Conservation (phyloP, 148 eudicot species). For the Chenopodium berlandieri region DNA sequence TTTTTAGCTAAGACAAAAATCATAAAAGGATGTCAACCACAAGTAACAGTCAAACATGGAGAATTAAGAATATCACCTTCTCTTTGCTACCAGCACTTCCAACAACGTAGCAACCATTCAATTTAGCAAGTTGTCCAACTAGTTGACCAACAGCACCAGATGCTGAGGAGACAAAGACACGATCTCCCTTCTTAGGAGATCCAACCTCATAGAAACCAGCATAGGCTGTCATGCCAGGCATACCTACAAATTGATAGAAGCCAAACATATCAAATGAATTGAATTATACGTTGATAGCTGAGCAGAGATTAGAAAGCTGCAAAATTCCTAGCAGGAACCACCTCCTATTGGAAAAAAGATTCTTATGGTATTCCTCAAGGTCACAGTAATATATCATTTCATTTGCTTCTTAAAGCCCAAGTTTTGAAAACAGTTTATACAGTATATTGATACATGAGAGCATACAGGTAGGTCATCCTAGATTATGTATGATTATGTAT, state of each 20-base stretch:
- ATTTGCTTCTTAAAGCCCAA: neutral
- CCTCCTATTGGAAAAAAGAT: neutral
- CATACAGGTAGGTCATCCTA: no score
- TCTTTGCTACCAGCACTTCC: constrained; percentile 62
- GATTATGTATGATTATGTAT: no score
- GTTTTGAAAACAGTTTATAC: neutral
- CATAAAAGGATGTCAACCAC: neutral
- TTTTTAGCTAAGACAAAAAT: neutral
- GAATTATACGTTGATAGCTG: neutral
- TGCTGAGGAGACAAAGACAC: constrained; percentile 54
- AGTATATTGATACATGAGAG: no score
- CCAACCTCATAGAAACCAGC: constrained; percentile 51
- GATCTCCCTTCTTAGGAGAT: constrained; percentile 50
- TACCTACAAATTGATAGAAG: constrained; percentile 32
- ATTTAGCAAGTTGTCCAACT: constrained; percentile 61
- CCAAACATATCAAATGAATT: neutral
- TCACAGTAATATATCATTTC: neutral
- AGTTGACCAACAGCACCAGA: constrained; percentile 63
- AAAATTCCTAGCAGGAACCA: neutral
- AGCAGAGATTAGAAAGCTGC: neutral
- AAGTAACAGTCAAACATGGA: neutral
- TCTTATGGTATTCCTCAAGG: no score
- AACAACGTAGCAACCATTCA: constrained; percentile 55
- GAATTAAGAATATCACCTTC: constrained; percentile 32
- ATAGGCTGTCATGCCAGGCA: constrained; percentile 60